Evolutionary conservation across 1,284 basidiomycete species (phyloP).

Genomic region (Violaceomyces palustris): DNA sequence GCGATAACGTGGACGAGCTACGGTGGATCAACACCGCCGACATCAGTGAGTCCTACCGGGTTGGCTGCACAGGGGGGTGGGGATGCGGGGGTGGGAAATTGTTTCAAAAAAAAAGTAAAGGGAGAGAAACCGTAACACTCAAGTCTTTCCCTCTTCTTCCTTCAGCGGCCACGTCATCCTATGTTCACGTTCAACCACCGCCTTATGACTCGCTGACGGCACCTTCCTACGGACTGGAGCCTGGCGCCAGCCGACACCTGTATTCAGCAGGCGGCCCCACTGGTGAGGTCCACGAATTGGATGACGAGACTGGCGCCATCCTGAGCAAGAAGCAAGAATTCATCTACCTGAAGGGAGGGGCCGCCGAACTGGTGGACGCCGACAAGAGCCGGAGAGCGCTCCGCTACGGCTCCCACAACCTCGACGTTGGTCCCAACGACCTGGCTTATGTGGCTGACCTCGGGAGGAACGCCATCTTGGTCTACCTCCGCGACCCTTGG

Average conservation of each 20-base stretch:
- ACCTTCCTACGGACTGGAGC: constrained; percentile 22
- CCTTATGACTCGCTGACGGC: constrained; percentile 10
- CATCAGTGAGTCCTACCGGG: constrained; percentile 7
- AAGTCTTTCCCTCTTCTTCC: no score
- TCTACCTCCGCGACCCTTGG: constrained; percentile 11
- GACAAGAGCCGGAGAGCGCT: constrained; percentile 37
- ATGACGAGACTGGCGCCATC: constrained; percentile 21
- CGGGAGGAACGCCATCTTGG: constrained; percentile 39
- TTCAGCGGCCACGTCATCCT: constrained; percentile 39
- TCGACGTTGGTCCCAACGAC: constrained; percentile 14
- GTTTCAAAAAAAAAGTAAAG: not conserved
- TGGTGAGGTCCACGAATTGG: constrained; percentile 36
- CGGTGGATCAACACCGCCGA: constrained; percentile 5
- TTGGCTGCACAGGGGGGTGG: not conserved
- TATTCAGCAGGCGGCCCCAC: constrained; percentile 44
- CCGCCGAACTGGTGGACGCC: constrained; percentile 11
- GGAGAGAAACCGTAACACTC: not conserved
- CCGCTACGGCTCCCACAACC: constrained; percentile 35
- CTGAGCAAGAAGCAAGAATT: constrained; percentile 21
- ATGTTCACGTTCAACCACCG: constrained; percentile 37
- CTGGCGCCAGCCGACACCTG: constrained; percentile 15
- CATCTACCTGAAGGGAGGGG: constrained; percentile 25
- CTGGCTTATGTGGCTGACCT: constrained; percentile 42
- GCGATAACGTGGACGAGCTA: not conserved
- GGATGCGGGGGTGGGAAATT: constrained; percentile 1